phyloP scores from a whole-genome alignment of 1,284 basidiomycete species.

The Abortiporus biennis region DNA sequence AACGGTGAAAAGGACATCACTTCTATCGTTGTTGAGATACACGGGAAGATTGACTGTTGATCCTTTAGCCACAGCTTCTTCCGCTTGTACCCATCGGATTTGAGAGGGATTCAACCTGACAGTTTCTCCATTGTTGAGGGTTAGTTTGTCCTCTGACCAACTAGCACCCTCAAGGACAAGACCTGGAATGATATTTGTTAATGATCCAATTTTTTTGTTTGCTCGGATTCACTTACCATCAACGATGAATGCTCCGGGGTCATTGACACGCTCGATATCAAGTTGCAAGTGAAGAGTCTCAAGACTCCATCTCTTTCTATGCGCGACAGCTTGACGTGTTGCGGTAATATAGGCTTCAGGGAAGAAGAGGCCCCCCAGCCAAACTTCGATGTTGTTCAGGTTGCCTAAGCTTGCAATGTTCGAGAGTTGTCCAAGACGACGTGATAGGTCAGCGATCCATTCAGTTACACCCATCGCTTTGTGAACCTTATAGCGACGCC shows the following conservation, averaged over 20 bases:
- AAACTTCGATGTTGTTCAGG: slow-evolving; percentile 72
- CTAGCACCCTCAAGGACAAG: slow-evolving; percentile 81
- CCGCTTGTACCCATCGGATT: slow-evolving; percentile 77
- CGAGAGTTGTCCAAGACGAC: slow-evolving; percentile 77
- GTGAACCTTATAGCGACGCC: slow-evolving; percentile 86
- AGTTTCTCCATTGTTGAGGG: slow-evolving; percentile 78
- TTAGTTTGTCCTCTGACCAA: slow-evolving; percentile 63
- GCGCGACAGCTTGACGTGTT: slow-evolving; percentile 87
- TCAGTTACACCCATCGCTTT: slow-evolving; percentile 75
- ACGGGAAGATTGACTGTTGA: slow-evolving; percentile 76
- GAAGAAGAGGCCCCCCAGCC: slow-evolving; percentile 92
- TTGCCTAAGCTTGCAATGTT: slow-evolving; percentile 64
- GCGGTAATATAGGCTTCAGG: slow-evolving; percentile 95
- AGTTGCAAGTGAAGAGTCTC: slow-evolving; percentile 82
- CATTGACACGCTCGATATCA: slow-evolving; percentile 73
- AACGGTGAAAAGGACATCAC: slow-evolving; percentile 84
- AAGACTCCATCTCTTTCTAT: slow-evolving; percentile 85
- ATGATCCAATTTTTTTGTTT: slow-evolving; percentile 5
- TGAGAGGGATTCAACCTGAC: slow-evolving; percentile 75
- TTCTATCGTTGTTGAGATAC: slow-evolving; percentile 88
- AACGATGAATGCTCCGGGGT: slow-evolving; percentile 73
- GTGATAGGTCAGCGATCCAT: slow-evolving; percentile 80
- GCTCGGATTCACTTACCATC: slow-evolving; percentile 55
- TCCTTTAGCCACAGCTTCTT: slow-evolving; percentile 32
- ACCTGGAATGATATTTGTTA: slow-evolving; percentile 42